A percentile compares a stretch with the other conserved stretches of the same genome.
Evolutionary conservation across 345 rosid species (phyloP).

Genomic region (Reutealis trisperma): DNA sequence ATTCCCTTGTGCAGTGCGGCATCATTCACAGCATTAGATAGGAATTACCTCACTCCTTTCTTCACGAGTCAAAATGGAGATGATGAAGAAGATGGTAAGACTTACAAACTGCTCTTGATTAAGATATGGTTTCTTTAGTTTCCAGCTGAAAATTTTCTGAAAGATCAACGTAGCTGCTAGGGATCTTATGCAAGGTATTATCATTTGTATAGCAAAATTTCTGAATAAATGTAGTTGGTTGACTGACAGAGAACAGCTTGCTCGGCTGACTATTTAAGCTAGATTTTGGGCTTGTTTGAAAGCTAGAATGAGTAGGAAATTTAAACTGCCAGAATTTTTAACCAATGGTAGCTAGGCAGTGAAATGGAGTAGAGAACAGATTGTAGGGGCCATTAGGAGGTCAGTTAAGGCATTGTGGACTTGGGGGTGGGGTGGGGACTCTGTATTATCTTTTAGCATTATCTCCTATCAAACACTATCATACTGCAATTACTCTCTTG

Average conservation of each 20-base stretch:
- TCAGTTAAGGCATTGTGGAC: too few relatives aligned
- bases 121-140: not conserved
- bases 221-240: not conserved
- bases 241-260: not conserved
- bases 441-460: too few relatives aligned
- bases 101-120: not conserved
- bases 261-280: not conserved
- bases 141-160: not conserved
- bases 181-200: not conserved
- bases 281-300: not conserved
- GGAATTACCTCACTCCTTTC: constrained; percentile 80
- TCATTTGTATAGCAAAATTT: not conserved
- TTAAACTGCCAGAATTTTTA: too few relatives aligned
- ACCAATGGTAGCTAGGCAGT: too few relatives aligned
- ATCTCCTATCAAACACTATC: too few relatives aligned
- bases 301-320: too few relatives aligned
- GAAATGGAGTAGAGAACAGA: too few relatives aligned
- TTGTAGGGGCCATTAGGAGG: too few relatives aligned
- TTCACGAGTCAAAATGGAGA: constrained; percentile 85
- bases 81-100: constrained; percentile 64
- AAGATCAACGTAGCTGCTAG: not conserved
- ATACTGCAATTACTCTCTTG: too few relatives aligned
- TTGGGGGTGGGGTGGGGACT: too few relatives aligned
- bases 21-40: constrained; percentile 74
- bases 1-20: constrained; percentile 52